A percentile compares a stretch with the other conserved stretches of the same genome.
Evolutionary conservation across 495 filamentous ascomycete species (phyloP).

Genomic region (Trichodelitschia bisporula): DNA sequence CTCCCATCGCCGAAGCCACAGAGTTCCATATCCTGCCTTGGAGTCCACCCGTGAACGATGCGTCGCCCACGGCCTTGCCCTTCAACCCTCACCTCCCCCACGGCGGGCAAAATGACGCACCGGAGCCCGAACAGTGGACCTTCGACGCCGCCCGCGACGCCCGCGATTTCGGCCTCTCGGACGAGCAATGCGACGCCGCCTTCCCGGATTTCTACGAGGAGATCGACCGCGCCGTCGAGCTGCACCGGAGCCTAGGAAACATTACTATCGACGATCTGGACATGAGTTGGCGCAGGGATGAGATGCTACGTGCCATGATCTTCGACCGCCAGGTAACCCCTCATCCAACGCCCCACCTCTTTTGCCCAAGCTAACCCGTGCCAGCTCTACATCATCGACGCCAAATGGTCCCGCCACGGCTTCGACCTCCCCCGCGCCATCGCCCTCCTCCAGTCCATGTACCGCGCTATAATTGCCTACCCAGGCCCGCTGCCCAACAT

Average conservation of each 20-base stretch:
- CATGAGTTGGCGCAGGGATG: conserved; percentile 2
- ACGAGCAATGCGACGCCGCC: neutral
- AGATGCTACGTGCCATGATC: conserved; percentile 12
- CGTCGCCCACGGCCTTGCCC: too few species aligned
- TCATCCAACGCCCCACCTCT: neutral
- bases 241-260: neutral
- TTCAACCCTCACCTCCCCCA: too few species aligned
- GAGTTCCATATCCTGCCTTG: too few species aligned
- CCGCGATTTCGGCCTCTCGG: conserved; percentile 3
- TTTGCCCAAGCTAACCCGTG: conserved; percentile 1
- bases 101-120: too few species aligned
- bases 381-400: conserved; percentile 12
- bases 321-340: conserved; percentile 8
- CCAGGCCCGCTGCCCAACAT: conserved; percentile 31
- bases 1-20: too few species aligned
- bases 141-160: conserved; percentile 5
- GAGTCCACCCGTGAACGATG: too few species aligned
- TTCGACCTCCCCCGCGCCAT: conserved; percentile 22
- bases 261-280: neutral
- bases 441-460: conserved; percentile 13
- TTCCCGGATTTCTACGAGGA: neutral
- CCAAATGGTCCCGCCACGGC: conserved; percentile 6
- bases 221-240: neutral
- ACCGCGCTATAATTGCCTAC: conserved; percentile 26
- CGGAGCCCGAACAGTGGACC: conserved; percentile 5